Percentiles rank a stretch among this genome's conserved stretches.
These are phyloP conservation scores for Physcomitrium patens DNA, from an alignment of 225 moss, liverwort and hornwort species.

Conservation along the genomic window DNA sequence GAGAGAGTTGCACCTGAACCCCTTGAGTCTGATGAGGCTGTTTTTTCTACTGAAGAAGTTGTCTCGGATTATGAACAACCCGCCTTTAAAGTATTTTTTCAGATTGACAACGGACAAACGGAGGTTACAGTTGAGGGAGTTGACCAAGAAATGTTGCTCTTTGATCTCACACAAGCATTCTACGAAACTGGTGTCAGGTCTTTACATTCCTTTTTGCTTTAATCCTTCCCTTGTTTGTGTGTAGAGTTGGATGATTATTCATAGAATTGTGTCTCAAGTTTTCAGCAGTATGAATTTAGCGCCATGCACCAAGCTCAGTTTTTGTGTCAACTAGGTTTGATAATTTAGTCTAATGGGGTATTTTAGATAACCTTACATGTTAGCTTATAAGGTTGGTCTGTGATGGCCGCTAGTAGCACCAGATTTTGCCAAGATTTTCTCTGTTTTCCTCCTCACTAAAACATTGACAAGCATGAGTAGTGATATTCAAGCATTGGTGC, in stretches of 20 bases:
- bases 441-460: background rate
- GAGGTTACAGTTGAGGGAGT: slow-evolving; percentile 75
- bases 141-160: slow-evolving; percentile 80
- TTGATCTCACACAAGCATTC: slow-evolving; percentile 77
- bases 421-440: background rate
- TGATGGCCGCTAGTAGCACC: background rate
- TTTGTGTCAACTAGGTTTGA: background rate
- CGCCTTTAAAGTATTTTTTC: slow-evolving; percentile 56
- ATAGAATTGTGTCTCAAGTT: slow-evolving; percentile 10
- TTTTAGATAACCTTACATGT: background rate
- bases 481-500: background rate
- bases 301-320: background rate
- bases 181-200: slow-evolving; percentile 77
- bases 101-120: slow-evolving; percentile 66
- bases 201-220: slow-evolving; percentile 13
- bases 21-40: slow-evolving; percentile 36
- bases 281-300: slow-evolving; percentile 5
- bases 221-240: background rate
- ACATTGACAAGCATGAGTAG: slow-evolving; percentile 11
- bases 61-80: slow-evolving; percentile 38
- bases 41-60: slow-evolving; percentile 41
- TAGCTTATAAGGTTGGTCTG: background rate
- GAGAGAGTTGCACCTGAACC: slow-evolving; percentile 61
- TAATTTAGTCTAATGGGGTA: background rate
- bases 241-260: slow-evolving; percentile 7